Percentiles rank a stretch among this genome's conserved stretches.
These are phyloP conservation scores for Isatis tinctoria DNA, from an alignment of 345 rosid genomes.

Conservation along the genomic window DNA sequence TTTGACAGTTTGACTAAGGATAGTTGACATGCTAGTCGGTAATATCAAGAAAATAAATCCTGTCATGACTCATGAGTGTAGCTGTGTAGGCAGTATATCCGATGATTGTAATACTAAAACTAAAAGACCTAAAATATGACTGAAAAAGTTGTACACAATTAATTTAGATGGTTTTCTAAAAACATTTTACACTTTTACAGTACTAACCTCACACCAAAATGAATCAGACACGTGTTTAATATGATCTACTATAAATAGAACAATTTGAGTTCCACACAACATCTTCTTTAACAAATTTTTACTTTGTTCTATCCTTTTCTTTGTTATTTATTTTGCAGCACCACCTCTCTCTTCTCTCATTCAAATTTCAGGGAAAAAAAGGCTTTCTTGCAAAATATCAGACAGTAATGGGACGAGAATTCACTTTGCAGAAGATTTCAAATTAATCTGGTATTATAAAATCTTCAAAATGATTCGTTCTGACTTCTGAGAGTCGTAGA, in stretches of 20 bases:
- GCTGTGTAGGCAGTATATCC: too few relatives aligned
- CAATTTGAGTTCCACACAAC: constrained; percentile 9
- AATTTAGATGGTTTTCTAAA: not conserved
- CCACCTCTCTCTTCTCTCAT: not conserved
- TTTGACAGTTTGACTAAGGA: not conserved
- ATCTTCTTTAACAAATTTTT: not conserved
- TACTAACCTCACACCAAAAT: not conserved
- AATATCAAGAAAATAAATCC: not conserved
- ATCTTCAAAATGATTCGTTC: too few relatives aligned
- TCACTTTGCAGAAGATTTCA: too few relatives aligned
- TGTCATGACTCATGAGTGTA: too few relatives aligned
- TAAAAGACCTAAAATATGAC: not conserved
- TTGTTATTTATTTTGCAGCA: not conserved
- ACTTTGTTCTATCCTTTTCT: not conserved
- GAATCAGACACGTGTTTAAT: not conserved
- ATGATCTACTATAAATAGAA: not conserved
- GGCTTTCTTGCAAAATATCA: too few relatives aligned
- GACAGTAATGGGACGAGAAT: too few relatives aligned
- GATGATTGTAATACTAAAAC: not conserved
- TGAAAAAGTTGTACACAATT: not conserved
- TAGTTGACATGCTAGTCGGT: not conserved
- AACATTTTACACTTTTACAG: not conserved
- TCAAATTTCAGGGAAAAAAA: not conserved
- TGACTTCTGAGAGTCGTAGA: too few relatives aligned
- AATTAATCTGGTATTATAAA: too few relatives aligned